A percentile compares a stretch with the other conserved stretches of the same genome.
Conservation (phyloP, 208 protist species). For the Leishmania arabica region DNA sequence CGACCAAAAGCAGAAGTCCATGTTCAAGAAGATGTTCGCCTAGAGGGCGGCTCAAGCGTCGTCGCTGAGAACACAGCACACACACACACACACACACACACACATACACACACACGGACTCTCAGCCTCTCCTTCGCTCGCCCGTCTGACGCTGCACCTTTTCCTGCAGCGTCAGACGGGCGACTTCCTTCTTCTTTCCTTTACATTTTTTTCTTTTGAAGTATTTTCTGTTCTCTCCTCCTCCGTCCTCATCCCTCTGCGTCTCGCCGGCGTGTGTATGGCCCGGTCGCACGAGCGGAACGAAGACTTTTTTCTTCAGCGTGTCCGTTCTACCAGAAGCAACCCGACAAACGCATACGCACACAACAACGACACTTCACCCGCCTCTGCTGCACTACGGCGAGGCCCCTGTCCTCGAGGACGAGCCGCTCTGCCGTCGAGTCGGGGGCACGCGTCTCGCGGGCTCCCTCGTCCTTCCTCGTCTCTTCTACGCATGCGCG, state of each 20-base stretch:
- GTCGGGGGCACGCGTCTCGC: background rate
- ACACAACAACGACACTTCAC: background rate
- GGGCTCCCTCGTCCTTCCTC: background rate
- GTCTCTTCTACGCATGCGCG: background rate
- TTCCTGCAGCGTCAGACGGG: background rate
- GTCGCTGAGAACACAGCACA: background rate
- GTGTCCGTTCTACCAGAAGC: background rate
- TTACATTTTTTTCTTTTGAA: background rate
- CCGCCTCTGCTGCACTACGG: background rate
- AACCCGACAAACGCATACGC: background rate
- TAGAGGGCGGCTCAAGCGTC: slow-evolving; percentile 19
- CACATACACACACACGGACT: background rate
- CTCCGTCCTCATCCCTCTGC: no score
- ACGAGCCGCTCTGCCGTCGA: background rate
- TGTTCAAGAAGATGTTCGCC: slow-evolving; percentile 88
- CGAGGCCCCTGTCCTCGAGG: background rate
- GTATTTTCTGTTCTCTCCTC: no score
- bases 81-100: background rate
- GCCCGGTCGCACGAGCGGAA: no score
- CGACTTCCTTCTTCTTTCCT: background rate
- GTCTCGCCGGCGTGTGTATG: no score
- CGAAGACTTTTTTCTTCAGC: background rate
- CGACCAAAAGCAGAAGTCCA: slow-evolving; percentile 75
- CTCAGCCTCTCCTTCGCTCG: background rate
- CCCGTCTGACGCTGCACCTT: background rate